Conservation (phyloP, 2,329 filamentous ascomycete genomes). For the Colletotrichum melonis region DNA sequence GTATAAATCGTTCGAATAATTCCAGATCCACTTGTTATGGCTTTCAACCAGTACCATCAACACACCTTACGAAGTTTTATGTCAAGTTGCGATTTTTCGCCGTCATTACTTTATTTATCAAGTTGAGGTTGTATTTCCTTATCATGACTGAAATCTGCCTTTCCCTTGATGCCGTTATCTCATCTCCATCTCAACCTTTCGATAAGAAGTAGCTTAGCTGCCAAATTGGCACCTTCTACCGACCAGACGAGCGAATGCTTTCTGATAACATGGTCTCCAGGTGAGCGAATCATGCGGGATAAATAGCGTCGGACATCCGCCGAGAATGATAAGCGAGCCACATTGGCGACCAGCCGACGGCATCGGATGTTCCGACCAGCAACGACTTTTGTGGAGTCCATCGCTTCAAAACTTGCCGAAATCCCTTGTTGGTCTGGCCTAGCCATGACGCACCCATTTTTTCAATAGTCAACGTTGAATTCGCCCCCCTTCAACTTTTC, state of each 20-base stretch:
- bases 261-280: not conserved
- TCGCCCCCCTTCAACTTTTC: not conserved
- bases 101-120: not conserved
- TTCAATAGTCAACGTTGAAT: not conserved
- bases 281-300: not conserved
- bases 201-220: not conserved
- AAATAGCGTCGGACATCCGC: conserved; percentile 19
- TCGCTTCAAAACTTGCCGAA: conserved; percentile 30
- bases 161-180: not conserved
- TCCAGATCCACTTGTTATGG: not conserved
- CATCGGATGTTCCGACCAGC: conserved; percentile 17
- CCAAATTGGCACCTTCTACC: not conserved
- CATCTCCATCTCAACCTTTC: not conserved
- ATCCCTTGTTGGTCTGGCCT: not conserved
- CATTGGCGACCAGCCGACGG: not conserved
- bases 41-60: not conserved
- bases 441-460: conserved; percentile 14
- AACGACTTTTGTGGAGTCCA: conserved; percentile 14
- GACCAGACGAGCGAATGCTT: not conserved
- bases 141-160: not conserved
- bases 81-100: not conserved
- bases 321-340: not conserved
- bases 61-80: not conserved
- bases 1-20: not conserved
- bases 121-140: not conserved